A percentile compares a stretch with the other conserved stretches of the same genome.
These are phyloP conservation scores for Ceratobasidium sp. DNA, from an alignment of 1,284 basidiomycete species.

Conservation along the genomic window DNA sequence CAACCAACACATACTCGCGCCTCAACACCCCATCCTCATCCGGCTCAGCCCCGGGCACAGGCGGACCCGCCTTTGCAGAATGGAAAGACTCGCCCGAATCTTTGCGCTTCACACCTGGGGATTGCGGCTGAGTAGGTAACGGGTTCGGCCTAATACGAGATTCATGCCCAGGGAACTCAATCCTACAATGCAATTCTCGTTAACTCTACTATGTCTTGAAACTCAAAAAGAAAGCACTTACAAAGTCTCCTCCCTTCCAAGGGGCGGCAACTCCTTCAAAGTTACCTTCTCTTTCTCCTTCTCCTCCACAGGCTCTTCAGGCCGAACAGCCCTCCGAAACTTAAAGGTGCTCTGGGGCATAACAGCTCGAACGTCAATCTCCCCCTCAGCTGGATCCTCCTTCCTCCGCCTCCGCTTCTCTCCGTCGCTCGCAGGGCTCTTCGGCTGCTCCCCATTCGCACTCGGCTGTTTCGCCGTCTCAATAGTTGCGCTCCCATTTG, in stretches of 20 bases:
- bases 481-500: not conserved
- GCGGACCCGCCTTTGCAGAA: constrained; percentile 10
- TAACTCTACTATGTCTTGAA: not conserved
- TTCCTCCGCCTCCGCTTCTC: constrained; percentile 30
- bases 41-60: constrained; percentile 17
- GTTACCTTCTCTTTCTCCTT: constrained; percentile 37
- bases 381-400: constrained; percentile 53
- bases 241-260: constrained; percentile 43
- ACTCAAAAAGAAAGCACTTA: constrained; percentile 4
- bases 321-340: constrained; percentile 64
- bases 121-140: constrained; percentile 10
- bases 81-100: constrained; percentile 36
- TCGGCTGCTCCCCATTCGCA: constrained; percentile 25
- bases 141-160: constrained; percentile 30
- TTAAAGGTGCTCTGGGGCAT: constrained; percentile 83
- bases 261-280: constrained; percentile 39
- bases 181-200: constrained; percentile 4
- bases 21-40: constrained; percentile 43
- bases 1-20: constrained; percentile 83
- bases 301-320: constrained; percentile 30
- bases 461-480: not conserved
- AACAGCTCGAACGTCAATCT: constrained; percentile 82
- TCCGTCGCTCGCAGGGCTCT: constrained; percentile 40
- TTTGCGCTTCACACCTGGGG: constrained; percentile 20
- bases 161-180: constrained; percentile 41